Conservation (phyloP, 108 stramenopile species). For the Skeletonema tropicum region DNA sequence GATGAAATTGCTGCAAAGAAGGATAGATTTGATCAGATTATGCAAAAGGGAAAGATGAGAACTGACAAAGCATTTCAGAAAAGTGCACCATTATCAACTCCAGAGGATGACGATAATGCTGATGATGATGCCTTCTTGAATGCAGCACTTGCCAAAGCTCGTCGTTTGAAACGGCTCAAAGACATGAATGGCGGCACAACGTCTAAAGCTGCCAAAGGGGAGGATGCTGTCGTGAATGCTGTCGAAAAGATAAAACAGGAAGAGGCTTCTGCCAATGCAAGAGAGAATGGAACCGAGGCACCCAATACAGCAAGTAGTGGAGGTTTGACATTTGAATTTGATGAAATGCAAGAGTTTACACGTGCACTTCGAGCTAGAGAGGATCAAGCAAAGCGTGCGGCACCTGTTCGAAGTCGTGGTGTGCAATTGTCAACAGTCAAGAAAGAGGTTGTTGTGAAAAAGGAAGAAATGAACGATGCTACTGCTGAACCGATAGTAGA, state of each 20-base stretch:
- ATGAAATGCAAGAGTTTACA: slow-evolving; percentile 87
- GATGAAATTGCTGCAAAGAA: slow-evolving; percentile 47
- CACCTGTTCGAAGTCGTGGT: neutral
- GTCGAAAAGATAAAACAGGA: slow-evolving; percentile 46
- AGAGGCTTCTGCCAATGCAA: slow-evolving; percentile 13
- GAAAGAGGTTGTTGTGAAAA: neutral
- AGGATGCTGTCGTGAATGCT: slow-evolving; percentile 71
- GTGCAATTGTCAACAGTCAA: neutral
- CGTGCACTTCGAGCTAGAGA: slow-evolving; percentile 74
- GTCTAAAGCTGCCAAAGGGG: slow-evolving; percentile 41
- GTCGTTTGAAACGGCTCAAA: slow-evolving; percentile 73
- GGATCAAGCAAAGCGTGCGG: slow-evolving; percentile 61
- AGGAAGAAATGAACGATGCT: slow-evolving; percentile 16
- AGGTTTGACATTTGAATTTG: slow-evolving; percentile 72
- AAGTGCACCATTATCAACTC: neutral
- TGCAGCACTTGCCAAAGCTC: slow-evolving; percentile 89
- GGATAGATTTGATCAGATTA: slow-evolving; percentile 69
- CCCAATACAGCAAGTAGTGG: neutral
- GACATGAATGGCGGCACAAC: slow-evolving; percentile 46
- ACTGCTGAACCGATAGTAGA: slow-evolving; percentile 43
- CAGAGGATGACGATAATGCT: slow-evolving; percentile 55
- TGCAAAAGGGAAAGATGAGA: slow-evolving; percentile 82
- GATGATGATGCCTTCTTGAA: slow-evolving; percentile 88
- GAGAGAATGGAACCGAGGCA: neutral
- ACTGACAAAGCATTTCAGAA: slow-evolving; percentile 66